Evolutionary conservation across 345 rosid species (phyloP).

Genomic region (Hibiscus mutabilis): DNA sequence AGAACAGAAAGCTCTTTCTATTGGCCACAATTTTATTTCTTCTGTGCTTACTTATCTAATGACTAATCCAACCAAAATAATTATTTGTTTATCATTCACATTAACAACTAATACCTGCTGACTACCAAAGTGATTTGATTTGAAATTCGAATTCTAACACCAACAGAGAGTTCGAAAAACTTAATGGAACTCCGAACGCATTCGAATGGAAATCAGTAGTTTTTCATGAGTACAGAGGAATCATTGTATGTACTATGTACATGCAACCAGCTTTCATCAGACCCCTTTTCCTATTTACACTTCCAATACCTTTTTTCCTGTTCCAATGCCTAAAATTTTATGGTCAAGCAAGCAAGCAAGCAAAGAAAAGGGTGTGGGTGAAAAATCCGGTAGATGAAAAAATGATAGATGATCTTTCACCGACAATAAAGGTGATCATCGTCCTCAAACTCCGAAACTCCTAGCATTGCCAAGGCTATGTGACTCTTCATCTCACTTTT

Average conservation of each 20-base stretch:
- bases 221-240: slow-evolving; percentile 4
- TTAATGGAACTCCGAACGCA: slow-evolving; percentile 1
- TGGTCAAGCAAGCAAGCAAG: slow-evolving; percentile 15
- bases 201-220: slow-evolving; percentile 8
- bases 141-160: not conserved
- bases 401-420: slow-evolving; percentile 24
- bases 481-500: slow-evolving; percentile 80
- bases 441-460: slow-evolving; percentile 69
- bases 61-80: not conserved
- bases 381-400: slow-evolving; percentile 2
- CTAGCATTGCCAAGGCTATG: slow-evolving; percentile 82
- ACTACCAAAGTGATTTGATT: too few species aligned
- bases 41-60: not conserved
- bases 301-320: slow-evolving; percentile 2
- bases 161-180: slow-evolving; percentile 3
- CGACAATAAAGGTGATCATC: slow-evolving; percentile 48
- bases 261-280: slow-evolving; percentile 14
- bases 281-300: slow-evolving; percentile 30
- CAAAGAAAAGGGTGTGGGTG: not conserved
- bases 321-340: slow-evolving; percentile 10
- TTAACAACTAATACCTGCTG: not conserved
- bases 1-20: not conserved
- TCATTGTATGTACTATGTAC: slow-evolving; percentile 22
- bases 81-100: not conserved
- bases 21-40: not conserved